Evolutionary conservation across 2,329 filamentous ascomycete genomes (phyloP).

Genomic region (Fusarium sp.): DNA sequence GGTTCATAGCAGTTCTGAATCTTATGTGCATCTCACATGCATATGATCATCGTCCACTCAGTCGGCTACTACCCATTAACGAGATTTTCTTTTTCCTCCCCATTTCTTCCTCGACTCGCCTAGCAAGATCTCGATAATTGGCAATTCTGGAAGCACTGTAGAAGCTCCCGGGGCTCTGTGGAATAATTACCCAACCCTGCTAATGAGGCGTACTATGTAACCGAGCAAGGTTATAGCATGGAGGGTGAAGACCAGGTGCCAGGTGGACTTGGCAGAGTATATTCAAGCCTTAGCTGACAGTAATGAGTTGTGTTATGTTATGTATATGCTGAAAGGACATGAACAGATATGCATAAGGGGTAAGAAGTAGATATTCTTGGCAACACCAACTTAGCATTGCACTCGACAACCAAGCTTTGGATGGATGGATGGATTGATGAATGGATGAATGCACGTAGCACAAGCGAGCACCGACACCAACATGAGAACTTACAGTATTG

Average conservation of each 20-base stretch:
- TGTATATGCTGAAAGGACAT: conserved; percentile 12
- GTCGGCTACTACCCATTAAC: conserved; percentile 29
- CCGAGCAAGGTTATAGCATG: conserved; percentile 36
- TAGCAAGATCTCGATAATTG: conserved; percentile 20
- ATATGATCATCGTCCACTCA: conserved; percentile 26
- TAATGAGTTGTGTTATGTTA: not conserved
- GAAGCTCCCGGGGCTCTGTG: conserved; percentile 28
- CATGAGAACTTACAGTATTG: conserved; percentile 1
- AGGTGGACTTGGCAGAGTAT: conserved; percentile 30
- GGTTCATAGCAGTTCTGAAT: conserved; percentile 21
- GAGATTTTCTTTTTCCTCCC: conserved; percentile 27
- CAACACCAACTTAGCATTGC: not conserved
- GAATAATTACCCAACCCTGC: conserved; percentile 31
- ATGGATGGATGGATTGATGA: conserved; percentile 1
- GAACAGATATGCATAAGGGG: conserved; percentile 7
- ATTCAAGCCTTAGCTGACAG: conserved; percentile 13
- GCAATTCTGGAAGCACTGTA: conserved; percentile 39
- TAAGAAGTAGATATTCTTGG: not conserved
- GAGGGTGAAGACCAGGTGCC: conserved; percentile 1
- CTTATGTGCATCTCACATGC: conserved; percentile 27
- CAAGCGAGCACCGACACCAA: conserved; percentile 4
- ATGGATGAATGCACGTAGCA: not conserved
- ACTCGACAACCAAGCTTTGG: not conserved
- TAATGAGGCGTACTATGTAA: conserved; percentile 32
- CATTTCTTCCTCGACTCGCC: conserved; percentile 28